Conservation (phyloP, 2,329 filamentous ascomycete genomes). For the Lecanosticta acicola region DNA sequence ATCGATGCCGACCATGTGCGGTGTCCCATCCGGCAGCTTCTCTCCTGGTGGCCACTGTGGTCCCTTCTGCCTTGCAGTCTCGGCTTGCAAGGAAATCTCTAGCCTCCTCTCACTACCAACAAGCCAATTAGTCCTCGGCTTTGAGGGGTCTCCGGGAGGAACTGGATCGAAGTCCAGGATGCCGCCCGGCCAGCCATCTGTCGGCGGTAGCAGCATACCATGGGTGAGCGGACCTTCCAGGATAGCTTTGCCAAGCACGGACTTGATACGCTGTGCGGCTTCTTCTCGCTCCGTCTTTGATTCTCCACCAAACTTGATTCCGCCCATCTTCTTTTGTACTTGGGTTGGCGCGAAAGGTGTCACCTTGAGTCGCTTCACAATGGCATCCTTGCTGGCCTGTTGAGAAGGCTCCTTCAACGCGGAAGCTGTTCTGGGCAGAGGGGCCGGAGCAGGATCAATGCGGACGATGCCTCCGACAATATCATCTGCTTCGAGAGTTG, state of each 20-base stretch:
- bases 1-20: slow-evolving; percentile 78
- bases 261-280: slow-evolving; percentile 62
- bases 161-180: slow-evolving; percentile 71
- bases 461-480: slow-evolving; percentile 83
- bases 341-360: slow-evolving; percentile 65
- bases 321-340: slow-evolving; percentile 52
- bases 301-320: slow-evolving; percentile 81
- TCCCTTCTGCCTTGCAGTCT: slow-evolving; percentile 59
- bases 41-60: slow-evolving; percentile 49
- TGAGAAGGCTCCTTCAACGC: slow-evolving; percentile 36
- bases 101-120: slow-evolving; percentile 70
- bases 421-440: slow-evolving; percentile 58
- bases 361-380: slow-evolving; percentile 66
- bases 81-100: slow-evolving; percentile 67
- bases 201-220: slow-evolving; percentile 67
- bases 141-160: slow-evolving; percentile 41
- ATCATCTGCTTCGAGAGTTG: slow-evolving; percentile 62
- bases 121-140: slow-evolving; percentile 59
- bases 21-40: slow-evolving; percentile 48
- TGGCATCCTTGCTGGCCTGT: slow-evolving; percentile 38
- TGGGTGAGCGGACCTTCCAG: slow-evolving; percentile 84
- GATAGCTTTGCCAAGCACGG: slow-evolving; percentile 64
- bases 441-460: slow-evolving; percentile 72
- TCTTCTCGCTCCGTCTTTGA: slow-evolving; percentile 78
- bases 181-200: slow-evolving; percentile 74